Conservation (phyloP, 192 early-diverging fungal genomes). For the Lunasporangiospora selenospora region DNA sequence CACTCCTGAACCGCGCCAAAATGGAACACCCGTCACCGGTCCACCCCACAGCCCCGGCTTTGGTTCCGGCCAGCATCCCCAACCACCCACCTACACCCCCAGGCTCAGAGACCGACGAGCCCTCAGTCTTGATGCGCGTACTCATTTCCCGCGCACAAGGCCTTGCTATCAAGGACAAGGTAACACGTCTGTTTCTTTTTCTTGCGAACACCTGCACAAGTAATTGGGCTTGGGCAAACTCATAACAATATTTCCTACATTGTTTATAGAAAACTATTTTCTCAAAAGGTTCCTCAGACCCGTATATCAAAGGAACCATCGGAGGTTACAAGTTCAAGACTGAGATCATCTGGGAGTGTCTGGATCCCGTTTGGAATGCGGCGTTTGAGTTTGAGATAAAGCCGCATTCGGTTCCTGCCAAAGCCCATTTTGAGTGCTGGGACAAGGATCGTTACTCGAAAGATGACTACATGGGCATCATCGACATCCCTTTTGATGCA, state of each 20-base stretch:
- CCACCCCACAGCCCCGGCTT: too few relatives aligned
- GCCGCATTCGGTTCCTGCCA: slow-evolving; percentile 31
- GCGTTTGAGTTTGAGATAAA: slow-evolving; percentile 60
- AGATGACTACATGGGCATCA: slow-evolving; percentile 70
- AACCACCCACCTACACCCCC: not conserved
- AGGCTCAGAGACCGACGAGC: not conserved
- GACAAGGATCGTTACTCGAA: slow-evolving; percentile 72
- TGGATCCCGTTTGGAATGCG: slow-evolving; percentile 73
- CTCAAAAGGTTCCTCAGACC: slow-evolving; percentile 54
- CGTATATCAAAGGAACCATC: slow-evolving; percentile 56
- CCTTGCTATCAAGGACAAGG: slow-evolving; percentile 33
- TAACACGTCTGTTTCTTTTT: not conserved
- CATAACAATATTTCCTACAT: too few relatives aligned
- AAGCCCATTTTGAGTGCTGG: slow-evolving; percentile 64
- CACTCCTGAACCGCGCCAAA: too few relatives aligned
- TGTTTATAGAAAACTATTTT: too few relatives aligned
- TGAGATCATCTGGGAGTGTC: slow-evolving; percentile 60
- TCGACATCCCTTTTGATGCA: slow-evolving; percentile 63
- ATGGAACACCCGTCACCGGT: too few relatives aligned
- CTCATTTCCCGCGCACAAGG: slow-evolving; percentile 18
- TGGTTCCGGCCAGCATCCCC: not conserved
- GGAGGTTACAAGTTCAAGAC: slow-evolving; percentile 66
- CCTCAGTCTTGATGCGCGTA: slow-evolving; percentile 25
- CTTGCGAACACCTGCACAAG: too few relatives aligned
- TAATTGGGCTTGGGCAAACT: too few relatives aligned